Percentiles rank a stretch among this genome's conserved stretches.
phyloP scores from a whole-genome alignment of 1,284 basidiomycete genomes.

The Exobasidium rhododendri region DNA sequence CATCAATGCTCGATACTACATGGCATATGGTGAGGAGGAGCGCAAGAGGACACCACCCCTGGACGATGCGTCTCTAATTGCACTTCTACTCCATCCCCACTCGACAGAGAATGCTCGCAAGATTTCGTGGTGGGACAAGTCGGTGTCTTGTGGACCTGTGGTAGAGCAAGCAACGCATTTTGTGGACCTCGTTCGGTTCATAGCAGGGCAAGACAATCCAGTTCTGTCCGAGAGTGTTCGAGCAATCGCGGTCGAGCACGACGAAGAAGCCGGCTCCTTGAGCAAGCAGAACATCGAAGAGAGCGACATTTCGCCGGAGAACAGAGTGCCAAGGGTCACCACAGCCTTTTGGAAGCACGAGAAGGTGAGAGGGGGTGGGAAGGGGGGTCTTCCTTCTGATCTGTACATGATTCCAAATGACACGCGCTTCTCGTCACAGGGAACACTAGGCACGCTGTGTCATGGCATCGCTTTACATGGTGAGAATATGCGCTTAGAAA shows the following conservation, averaged over 20 bases:
- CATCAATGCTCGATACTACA: conserved; percentile 38
- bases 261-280: conserved; percentile 23
- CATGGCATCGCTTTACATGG: conserved; percentile 30
- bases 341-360: conserved; percentile 30
- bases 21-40: conserved; percentile 28
- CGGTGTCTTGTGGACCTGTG: conserved; percentile 40
- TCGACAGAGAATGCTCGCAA: conserved; percentile 26
- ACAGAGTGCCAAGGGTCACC: conserved; percentile 30
- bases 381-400: conserved; percentile 9
- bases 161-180: conserved; percentile 54
- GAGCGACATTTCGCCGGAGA: conserved; percentile 10
- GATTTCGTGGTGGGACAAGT: conserved; percentile 34
- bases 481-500: not conserved
- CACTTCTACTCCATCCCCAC: too few species aligned
- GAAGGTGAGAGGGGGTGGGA: not conserved
- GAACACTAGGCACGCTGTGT: conserved; percentile 23
- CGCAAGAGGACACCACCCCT: too few species aligned
- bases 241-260: conserved; percentile 20
- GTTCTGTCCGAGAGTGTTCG: conserved; percentile 21
- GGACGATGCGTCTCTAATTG: too few species aligned
- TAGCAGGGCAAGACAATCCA: conserved; percentile 22
- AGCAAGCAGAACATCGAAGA: conserved; percentile 25
- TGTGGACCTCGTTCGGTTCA: conserved; percentile 32
- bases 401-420: not conserved
- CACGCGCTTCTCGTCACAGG: conserved; percentile 11